These are phyloP conservation scores for Isabelozyma heimii DNA, from an alignment of 805 yeast species.

Conservation along the genomic window DNA sequence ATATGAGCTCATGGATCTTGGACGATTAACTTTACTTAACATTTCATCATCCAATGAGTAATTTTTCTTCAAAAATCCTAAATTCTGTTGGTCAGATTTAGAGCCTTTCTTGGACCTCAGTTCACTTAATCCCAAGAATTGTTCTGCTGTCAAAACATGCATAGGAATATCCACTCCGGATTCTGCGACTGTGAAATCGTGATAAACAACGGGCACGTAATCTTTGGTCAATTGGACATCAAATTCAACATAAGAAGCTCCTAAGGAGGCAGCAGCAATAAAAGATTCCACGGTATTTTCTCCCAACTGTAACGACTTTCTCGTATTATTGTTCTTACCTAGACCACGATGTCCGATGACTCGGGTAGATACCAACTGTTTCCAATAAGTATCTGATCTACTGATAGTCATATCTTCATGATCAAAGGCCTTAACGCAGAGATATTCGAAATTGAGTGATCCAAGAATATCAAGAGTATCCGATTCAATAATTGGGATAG, in stretches of 20 bases:
- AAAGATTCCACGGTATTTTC: conserved; percentile 94
- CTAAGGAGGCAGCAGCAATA: conserved; percentile 92
- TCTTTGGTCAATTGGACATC: conserved; percentile 96
- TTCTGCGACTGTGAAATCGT: conserved; percentile 91
- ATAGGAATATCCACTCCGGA: conserved; percentile 95
- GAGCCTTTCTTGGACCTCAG: conserved; percentile 7
- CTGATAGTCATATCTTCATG: conserved; percentile 67
- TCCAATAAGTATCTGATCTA: conserved; percentile 85
- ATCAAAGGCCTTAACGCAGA: conserved; percentile 67
- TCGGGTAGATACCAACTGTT: conserved; percentile 79
- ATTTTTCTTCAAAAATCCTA: conserved; percentile 7
- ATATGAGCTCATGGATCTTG: conserved; percentile 39
- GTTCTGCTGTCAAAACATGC: conserved; percentile 89
- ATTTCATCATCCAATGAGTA: conserved; percentile 36
- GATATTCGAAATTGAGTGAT: conserved; percentile 67
- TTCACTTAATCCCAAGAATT: conserved; percentile 56
- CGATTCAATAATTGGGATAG: conserved; percentile 74
- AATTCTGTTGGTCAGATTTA: not conserved
- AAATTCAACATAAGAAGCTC: conserved; percentile 95
- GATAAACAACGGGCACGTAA: conserved; percentile 87
- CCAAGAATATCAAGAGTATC: conserved; percentile 76
- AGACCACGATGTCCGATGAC: conserved; percentile 96
- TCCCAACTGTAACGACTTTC: conserved; percentile 84
- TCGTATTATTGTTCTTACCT: conserved; percentile 76
- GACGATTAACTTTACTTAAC: conserved; percentile 29